Evolutionary conservation across 441 rosid species (phyloP), one percentile per base, ranked within the genome.

Genomic region (Gossypium trilobum): DNA sequence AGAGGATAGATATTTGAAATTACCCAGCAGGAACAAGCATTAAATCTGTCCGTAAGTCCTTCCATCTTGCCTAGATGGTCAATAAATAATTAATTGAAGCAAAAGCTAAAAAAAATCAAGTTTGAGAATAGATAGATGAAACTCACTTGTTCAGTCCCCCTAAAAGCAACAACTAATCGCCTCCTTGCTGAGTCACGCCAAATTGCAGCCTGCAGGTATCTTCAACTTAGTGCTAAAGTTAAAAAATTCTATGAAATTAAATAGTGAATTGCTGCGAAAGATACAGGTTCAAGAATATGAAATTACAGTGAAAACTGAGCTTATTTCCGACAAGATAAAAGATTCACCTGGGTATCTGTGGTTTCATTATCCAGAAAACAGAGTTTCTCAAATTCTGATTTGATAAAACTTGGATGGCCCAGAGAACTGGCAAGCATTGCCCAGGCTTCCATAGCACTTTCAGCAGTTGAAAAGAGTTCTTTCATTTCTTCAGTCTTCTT

Each of bases 401-500:
- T 94, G 63, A 94, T 89, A 75, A 94, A 90, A 85, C 96, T 94
- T 64, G 98, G 90, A 82, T 92, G 97, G 75, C 98, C 98, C 57
- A 91, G 57, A 52, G 98, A 86, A 79, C 94, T 86, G 74, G 98
- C 95, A 76, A 94, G 95, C 98, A 94, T 88, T 64, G 98, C 98
- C 98, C 98, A 94, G 67, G 98, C 98, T 80, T 94, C 97, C 95
- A 94, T 91, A 59, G 98, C 98, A 86, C 85, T 91, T 80, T 94
- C 98, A 67, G 97, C 98, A 39, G 85, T 86, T 54, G 86, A 85
- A 81, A 94, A 94, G 16, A 94, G 91, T 64, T 79, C 77, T 84
- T 78, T 91, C 97, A 94, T 94, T 85, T 91, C 96, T 83, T 91
- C 91, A 31, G 90, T 79, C 73, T 83, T 86, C 78, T 87, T 87